Base-by-base conservation (phyloP, 805 yeast species). In the Scheffersomyces lignosus region DNA sequence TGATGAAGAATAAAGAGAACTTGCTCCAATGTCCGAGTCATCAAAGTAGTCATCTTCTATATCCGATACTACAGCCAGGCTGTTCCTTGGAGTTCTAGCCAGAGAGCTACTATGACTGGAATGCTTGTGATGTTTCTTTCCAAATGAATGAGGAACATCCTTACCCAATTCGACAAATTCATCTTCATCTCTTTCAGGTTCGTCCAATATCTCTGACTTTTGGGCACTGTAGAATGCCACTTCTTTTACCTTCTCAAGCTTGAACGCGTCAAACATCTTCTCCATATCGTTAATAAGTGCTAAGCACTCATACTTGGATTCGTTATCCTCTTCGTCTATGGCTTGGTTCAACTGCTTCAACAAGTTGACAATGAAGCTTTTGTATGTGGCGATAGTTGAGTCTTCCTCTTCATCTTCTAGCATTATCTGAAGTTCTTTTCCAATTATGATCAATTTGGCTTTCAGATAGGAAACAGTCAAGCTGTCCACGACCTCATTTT, bases 281-380 rank as follows among this genome's bases (percentile, higher is more conserved):
- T 83, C 89, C 60, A 83, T 81, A 46, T 83, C 89, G 41, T 72
- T 71, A 18, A 83, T 78, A 20, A 81, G 81, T 0, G 79, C 78
- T 37, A 83, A 66, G 47, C 87, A 82, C 51, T 83, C 88, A 60
- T 78, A 73, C 38, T 80, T 78, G 9, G 75, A 75, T 28, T 75
- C 73, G 14, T 73, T 69, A 48, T 83, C 85, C 23, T 76, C 74
- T 12, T 62, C 54, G 5, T 68, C 70, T 5, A 80, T 73, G 3
- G 84, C 77, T 12, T 60, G 62, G 37, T 80, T 78, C 40, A 83
- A 60, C 49, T 82, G 88, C 31, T 67, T 70, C 17, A 83, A 60
- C 33, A 83, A 58, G 28, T 77, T 75, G 31, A 73, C 72, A 29
- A 83, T 81, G 51, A 83, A 83, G 9, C 63, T 60, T 48, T 78